Conservation (phyloP, 305 asterid species). For the Nicotiana rustica region DNA sequence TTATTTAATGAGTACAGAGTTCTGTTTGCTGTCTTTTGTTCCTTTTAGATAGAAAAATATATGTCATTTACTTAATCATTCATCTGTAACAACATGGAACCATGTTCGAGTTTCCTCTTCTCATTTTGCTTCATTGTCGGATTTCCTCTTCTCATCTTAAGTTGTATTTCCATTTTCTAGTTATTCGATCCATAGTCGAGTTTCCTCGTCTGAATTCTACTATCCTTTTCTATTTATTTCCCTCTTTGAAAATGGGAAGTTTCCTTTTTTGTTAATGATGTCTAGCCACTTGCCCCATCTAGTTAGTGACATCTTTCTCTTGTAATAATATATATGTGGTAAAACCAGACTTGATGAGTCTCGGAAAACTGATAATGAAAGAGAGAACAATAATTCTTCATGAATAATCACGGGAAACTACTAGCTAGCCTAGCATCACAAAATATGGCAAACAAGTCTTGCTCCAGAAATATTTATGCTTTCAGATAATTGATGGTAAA, state of each 20-base stretch:
- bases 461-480: too few species aligned
- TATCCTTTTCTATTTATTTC: too few species aligned
- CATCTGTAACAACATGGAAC: not conserved
- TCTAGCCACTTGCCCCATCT: not conserved
- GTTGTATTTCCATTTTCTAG: not conserved
- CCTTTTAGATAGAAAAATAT: not conserved
- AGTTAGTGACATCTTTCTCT: not conserved
- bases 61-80: not conserved
- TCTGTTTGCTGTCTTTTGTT: not conserved
- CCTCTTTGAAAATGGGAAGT: too few species aligned
- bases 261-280: not conserved
- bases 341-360: not conserved
- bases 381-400: not conserved
- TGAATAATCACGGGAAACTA: not conserved
- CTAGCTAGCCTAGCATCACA: too few species aligned
- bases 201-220: constrained; percentile 12
- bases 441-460: too few species aligned
- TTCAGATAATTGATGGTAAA: too few species aligned
- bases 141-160: too few species aligned
- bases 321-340: not conserved
- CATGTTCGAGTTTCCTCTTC: constrained; percentile 29
- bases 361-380: not conserved
- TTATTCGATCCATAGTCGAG: not conserved
- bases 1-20: not conserved
- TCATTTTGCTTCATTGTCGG: not conserved